These are phyloP conservation scores for Terfezia claveryi DNA, from an alignment of 495 filamentous ascomycete species.

Conservation along the genomic window DNA sequence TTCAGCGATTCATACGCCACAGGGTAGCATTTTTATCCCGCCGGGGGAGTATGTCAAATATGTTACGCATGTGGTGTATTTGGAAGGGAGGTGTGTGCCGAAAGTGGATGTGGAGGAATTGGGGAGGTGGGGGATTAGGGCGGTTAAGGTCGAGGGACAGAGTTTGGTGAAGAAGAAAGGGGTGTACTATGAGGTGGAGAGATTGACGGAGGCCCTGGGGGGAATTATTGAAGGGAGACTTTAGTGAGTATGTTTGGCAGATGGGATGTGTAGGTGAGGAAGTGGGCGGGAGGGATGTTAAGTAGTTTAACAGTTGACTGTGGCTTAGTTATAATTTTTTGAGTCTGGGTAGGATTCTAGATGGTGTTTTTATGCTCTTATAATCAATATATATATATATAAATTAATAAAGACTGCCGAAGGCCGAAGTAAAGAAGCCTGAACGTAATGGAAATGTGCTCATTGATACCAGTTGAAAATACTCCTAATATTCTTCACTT, in stretches of 20 bases:
- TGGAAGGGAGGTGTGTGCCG: slow-evolving; percentile 52
- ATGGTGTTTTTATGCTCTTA: too few species aligned
- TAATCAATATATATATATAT: too few species aligned
- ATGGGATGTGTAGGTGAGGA: slow-evolving; percentile 9
- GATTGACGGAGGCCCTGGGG: not conserved
- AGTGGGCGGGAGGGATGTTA: not conserved
- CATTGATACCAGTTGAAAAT: too few species aligned
- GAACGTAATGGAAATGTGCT: too few species aligned
- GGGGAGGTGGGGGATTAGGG: slow-evolving; percentile 45
- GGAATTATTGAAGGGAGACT: not conserved
- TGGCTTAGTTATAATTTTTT: too few species aligned
- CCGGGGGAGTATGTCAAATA: slow-evolving; percentile 28
- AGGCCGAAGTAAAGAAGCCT: too few species aligned
- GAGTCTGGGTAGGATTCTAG: too few species aligned
- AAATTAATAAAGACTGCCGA: too few species aligned
- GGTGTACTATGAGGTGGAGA: not conserved
- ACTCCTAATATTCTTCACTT: too few species aligned
- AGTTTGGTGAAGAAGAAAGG: not conserved
- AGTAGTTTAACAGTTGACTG: too few species aligned
- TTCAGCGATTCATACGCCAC: not conserved
- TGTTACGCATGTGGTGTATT: slow-evolving; percentile 65
- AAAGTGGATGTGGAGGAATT: slow-evolving; percentile 44
- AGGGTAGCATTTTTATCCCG: not conserved
- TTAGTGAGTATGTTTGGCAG: too few species aligned
- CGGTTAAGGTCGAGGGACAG: slow-evolving; percentile 33